These are phyloP conservation scores for Zoysia japonica DNA, from an alignment of 176 grass and related monocot species.

Conservation along the genomic window DNA sequence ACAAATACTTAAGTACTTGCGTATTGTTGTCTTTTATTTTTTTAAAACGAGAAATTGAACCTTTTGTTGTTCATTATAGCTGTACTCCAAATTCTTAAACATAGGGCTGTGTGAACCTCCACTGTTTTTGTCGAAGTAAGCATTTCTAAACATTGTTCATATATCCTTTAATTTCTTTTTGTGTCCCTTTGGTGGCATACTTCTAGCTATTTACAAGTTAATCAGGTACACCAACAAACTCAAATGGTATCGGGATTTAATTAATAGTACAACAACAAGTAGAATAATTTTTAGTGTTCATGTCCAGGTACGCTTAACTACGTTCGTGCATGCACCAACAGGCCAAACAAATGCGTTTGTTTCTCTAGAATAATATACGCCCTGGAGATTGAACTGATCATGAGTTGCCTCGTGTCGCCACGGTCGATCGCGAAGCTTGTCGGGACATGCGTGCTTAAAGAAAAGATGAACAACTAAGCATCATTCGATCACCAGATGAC, in stretches of 20 bases:
- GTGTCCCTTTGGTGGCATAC: background rate
- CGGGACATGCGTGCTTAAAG: background rate
- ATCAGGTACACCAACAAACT: constrained; percentile 21
- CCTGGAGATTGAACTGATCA: background rate
- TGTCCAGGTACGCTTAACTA: constrained; percentile 33
- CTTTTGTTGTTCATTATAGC: background rate
- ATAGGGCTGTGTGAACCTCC: constrained; percentile 18
- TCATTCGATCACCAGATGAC: background rate
- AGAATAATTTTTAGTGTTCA: background rate
- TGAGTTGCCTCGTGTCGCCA: constrained; percentile 35
- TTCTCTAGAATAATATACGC: background rate
- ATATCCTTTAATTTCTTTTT: background rate
- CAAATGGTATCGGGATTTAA: constrained; percentile 19
- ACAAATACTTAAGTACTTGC: no score
- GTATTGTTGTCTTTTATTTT: background rate
- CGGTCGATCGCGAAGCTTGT: constrained; percentile 10
- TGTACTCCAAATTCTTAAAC: background rate
- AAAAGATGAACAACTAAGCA: background rate
- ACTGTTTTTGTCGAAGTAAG: background rate
- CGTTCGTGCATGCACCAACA: background rate
- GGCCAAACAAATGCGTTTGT: background rate
- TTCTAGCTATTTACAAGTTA: background rate
- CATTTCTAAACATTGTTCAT: background rate
- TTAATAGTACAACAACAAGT: background rate
- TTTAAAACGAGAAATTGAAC: background rate